These are phyloP conservation scores for Stephania cephalantha DNA, from an alignment of 164 flowering plant species.

Conservation along the genomic window DNA sequence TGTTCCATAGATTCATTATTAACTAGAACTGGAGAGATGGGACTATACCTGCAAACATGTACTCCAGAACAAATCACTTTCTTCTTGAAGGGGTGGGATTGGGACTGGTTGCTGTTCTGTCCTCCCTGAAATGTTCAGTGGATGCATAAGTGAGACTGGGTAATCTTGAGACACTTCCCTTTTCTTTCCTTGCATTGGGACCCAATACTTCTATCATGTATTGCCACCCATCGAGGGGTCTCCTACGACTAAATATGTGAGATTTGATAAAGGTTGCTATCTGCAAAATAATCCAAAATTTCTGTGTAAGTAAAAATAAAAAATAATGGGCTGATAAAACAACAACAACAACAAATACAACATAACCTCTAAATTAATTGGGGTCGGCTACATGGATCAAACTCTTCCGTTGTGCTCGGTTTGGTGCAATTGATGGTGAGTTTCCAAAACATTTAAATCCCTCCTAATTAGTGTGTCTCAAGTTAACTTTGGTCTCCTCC, in stretches of 20 bases:
- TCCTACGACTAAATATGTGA: slow-evolving; percentile 93
- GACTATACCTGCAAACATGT: background rate
- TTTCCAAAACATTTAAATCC: too few relatives aligned
- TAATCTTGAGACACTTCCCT: slow-evolving; percentile 78
- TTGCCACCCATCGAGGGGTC: slow-evolving; percentile 98
- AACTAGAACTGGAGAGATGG: background rate
- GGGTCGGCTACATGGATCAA: too few relatives aligned
- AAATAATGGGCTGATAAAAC: too few relatives aligned
- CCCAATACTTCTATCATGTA: slow-evolving; percentile 98
- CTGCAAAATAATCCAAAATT: slow-evolving; percentile 35
- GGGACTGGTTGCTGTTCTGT: slow-evolving; percentile 24
- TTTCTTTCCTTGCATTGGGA: slow-evolving; percentile 86
- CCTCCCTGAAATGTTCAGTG: slow-evolving; percentile 81
- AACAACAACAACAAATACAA: too few relatives aligned
- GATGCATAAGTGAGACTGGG: slow-evolving; percentile 73
- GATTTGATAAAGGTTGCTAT: slow-evolving; percentile 91
- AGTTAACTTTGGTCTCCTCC: too few relatives aligned
- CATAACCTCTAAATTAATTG: too few relatives aligned
- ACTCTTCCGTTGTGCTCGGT: too few relatives aligned
- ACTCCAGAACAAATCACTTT: slow-evolving; percentile 16
- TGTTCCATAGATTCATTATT: too few relatives aligned
- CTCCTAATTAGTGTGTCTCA: too few relatives aligned
- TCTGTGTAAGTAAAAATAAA: too few relatives aligned
- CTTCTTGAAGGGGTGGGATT: slow-evolving; percentile 28
- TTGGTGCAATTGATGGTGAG: too few relatives aligned